phyloP scores from a whole-genome alignment of 2,329 filamentous ascomycete species.

The Sporothrix pallida region DNA sequence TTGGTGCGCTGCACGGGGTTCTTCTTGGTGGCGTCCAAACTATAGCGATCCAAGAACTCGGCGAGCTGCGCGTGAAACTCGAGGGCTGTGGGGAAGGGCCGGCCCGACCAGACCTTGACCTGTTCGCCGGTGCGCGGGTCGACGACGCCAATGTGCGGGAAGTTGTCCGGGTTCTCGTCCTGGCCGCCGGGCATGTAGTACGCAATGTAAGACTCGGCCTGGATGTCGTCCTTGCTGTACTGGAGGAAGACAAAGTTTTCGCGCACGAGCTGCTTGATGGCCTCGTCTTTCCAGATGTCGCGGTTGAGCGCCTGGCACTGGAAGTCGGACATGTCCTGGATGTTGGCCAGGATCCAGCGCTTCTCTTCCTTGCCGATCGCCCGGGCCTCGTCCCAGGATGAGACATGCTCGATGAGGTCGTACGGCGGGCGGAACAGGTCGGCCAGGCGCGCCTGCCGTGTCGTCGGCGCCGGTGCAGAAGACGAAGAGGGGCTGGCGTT shows the following conservation, averaged over 20 bases:
- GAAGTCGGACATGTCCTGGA: constrained; percentile 92
- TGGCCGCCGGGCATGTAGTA: constrained; percentile 80
- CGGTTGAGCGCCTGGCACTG: constrained; percentile 93
- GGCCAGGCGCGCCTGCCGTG: constrained; percentile 65
- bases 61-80: constrained; percentile 92
- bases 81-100: constrained; percentile 69
- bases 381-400: constrained; percentile 80
- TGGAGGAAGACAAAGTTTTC: constrained; percentile 97
- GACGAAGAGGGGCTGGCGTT: neutral
- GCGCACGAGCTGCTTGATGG: constrained; percentile 77
- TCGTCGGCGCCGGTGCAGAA: neutral
- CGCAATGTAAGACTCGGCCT: constrained; percentile 79
- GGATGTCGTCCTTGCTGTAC: constrained; percentile 83
- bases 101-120: constrained; percentile 93
- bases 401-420: constrained; percentile 75
- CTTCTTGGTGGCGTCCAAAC: constrained; percentile 82
- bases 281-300: constrained; percentile 90
- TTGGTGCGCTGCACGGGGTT: constrained; percentile 89
- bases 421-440: constrained; percentile 93
- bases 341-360: constrained; percentile 95
- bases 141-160: constrained; percentile 93
- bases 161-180: constrained; percentile 84
- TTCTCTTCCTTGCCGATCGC: constrained; percentile 83
- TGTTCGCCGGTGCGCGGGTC: constrained; percentile 96
- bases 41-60: constrained; percentile 97